Percentiles rank a stretch among this genome's conserved stretches.
phyloP scores from a whole-genome alignment of 1,284 basidiomycete species.

The Marasmius fiardii region DNA sequence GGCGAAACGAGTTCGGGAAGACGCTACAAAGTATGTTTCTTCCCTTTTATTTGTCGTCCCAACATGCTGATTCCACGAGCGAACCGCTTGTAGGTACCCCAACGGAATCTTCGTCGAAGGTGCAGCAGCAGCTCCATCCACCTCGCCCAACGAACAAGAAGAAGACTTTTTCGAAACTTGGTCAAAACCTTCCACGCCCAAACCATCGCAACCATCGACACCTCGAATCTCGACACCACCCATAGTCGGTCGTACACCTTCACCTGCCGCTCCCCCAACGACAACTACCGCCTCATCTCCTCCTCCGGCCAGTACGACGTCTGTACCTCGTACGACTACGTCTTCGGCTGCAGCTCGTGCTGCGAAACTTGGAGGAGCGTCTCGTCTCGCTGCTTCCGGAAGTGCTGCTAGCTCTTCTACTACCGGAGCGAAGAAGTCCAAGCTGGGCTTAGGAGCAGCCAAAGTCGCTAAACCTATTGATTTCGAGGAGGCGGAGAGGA shows the following conservation, averaged over 20 bases:
- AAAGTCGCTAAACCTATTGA: slow-evolving; percentile 75
- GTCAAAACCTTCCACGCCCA: slow-evolving; percentile 78
- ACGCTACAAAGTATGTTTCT: slow-evolving; percentile 58
- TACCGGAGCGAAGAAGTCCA: slow-evolving; percentile 54
- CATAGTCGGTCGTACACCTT: slow-evolving; percentile 48
- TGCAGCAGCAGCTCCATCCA: slow-evolving; percentile 27
- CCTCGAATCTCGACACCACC: slow-evolving; percentile 50
- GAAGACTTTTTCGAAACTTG: slow-evolving; percentile 97
- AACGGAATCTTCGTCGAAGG: slow-evolving; percentile 80
- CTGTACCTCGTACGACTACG: slow-evolving; percentile 60
- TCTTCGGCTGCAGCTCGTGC: slow-evolving; percentile 47
- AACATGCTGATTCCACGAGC: slow-evolving; percentile 3
- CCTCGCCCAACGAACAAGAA: slow-evolving; percentile 46
- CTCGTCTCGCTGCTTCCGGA: slow-evolving; percentile 46
- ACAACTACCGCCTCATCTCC: slow-evolving; percentile 30
- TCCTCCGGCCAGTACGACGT: slow-evolving; percentile 24
- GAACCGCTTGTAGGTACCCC: slow-evolving; percentile 66
- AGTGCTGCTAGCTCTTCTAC: slow-evolving; percentile 34
- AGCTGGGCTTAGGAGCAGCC: slow-evolving; percentile 84
- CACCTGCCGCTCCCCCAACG: slow-evolving; percentile 32
- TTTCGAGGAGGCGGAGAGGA: slow-evolving; percentile 89
- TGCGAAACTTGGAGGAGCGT: slow-evolving; percentile 48
- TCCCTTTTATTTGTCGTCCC: background rate
- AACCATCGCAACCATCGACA: slow-evolving; percentile 47
- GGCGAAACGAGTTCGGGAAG: slow-evolving; percentile 78